Base-by-base conservation (phyloP, 306 rosid species). In the Mimosa pudica region DNA sequence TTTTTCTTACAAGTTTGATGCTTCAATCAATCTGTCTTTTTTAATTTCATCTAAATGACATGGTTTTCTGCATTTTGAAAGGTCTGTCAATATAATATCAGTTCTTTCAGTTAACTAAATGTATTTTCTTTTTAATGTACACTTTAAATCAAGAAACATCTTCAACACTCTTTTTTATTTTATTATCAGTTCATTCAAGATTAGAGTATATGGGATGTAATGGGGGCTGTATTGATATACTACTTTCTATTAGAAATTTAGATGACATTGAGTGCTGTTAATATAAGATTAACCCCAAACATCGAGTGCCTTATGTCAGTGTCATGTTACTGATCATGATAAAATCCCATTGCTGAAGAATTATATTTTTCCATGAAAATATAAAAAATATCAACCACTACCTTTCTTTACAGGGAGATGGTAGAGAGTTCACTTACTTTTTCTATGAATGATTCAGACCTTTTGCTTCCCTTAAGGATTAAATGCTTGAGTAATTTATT, bases 31-130 rank as follows among this genome's bases (percentile, higher is more conserved):
- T 24, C 30, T 24, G 30, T 24, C 30, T 24, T 24, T 24, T 24
- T 24, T 24, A 24, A 24, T 24, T 91, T 87, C 87, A 90, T 86
- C 82, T 96, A 57, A 90, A 96, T 85, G 87, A 93, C 81, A 81
- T 79, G 93, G 79, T 93, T 79, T 91, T 93, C 83, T 88, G 46
- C 65, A 83, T 88, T 46, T 84, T 80, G 46, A 81, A 89, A 90
- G 97, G 99, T 96, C 71, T 70, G 79, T 86, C 74, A 82, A 76
- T 51, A 70, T 64, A 69, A 71, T 57, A n/a, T 66, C 44, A 67
- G 38, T 67, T n/a, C n/a, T n/a, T n/a, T n/a, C n/a, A n/a, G n/a
- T n/a, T 17, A 41, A 67, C 52, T 49, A 12, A 18, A 33, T 24
- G 1, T 60, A 10, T 41, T 13, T 77, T 70, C 17, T 35, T 54